Evolutionary conservation across 345 rosid species (phyloP).

Genomic region (Dipteronia dyeriana): DNA sequence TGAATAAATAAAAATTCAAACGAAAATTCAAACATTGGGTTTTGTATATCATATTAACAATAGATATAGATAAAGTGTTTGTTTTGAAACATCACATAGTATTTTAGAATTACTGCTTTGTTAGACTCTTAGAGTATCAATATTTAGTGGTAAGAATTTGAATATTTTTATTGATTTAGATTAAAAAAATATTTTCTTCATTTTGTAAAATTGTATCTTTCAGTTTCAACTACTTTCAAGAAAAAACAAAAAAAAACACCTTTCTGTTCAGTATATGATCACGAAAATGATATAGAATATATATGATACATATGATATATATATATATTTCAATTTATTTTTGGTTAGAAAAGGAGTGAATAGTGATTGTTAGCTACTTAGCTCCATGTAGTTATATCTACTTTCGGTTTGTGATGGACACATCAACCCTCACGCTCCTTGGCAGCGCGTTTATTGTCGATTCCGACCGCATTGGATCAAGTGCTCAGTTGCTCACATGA

Average conservation of each 20-base stretch:
- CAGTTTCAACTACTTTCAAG: not conserved
- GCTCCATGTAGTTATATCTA: not conserved
- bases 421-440: not conserved
- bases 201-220: not conserved
- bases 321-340: not conserved
- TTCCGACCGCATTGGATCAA: constrained; percentile 28
- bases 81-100: no score
- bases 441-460: constrained; percentile 10
- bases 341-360: not conserved
- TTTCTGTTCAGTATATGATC: not conserved
- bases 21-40: no score
- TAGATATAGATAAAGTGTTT: no score
- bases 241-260: not conserved
- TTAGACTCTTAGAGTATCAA: no score
- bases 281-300: not conserved
- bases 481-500: constrained; percentile 12
- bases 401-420: not conserved
- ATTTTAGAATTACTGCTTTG: no score
- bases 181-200: not conserved
- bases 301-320: not conserved
- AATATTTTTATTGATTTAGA: not conserved
- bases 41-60: no score
- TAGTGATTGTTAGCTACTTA: not conserved
- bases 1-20: no score
- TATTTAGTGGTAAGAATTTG: not conserved